phyloP scores from a whole-genome alignment of 2,329 filamentous ascomycete species.

The Cladosporium cucumerinum region DNA sequence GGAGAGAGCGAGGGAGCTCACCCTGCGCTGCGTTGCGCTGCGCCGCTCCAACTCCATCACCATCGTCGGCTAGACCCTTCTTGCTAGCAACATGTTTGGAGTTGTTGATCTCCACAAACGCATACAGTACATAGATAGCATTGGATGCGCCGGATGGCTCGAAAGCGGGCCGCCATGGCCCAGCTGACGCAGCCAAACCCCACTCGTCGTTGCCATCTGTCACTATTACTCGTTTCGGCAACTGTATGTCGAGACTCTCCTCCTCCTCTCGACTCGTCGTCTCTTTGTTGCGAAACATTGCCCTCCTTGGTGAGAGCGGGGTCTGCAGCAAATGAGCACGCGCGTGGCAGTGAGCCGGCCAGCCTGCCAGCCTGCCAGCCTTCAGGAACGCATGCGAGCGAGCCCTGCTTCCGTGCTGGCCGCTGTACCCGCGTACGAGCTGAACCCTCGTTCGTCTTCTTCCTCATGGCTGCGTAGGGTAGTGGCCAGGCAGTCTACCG shows the following conservation, averaged over 20 bases:
- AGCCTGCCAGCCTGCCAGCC: not conserved
- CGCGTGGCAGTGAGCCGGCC: not conserved
- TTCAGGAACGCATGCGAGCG: not conserved
- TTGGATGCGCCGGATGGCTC: not conserved
- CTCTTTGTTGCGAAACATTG: not conserved
- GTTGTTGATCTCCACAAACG: not conserved
- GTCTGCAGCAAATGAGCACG: not conserved
- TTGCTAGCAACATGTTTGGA: not conserved
- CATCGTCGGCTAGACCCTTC: not conserved
- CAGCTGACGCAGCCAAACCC: constrained; percentile 1
- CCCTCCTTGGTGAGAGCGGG: not conserved
- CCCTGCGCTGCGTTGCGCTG: not conserved
- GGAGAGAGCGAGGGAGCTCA: too few species aligned
- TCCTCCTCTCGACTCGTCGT: too few species aligned
- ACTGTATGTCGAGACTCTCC: not conserved
- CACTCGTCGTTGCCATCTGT: not conserved
- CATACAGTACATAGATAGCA: not conserved
- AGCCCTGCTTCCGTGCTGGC: not conserved
- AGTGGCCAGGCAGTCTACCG: not conserved
- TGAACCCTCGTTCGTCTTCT: not conserved
- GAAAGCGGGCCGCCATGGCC: not conserved
- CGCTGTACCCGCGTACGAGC: not conserved
- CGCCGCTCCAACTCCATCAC: not conserved
- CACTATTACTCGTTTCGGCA: not conserved
- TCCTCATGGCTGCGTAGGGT: not conserved